These are phyloP conservation scores for Dendrobium chrysotoxum DNA, from an alignment of 106 monocot genomes.

Conservation along the genomic window DNA sequence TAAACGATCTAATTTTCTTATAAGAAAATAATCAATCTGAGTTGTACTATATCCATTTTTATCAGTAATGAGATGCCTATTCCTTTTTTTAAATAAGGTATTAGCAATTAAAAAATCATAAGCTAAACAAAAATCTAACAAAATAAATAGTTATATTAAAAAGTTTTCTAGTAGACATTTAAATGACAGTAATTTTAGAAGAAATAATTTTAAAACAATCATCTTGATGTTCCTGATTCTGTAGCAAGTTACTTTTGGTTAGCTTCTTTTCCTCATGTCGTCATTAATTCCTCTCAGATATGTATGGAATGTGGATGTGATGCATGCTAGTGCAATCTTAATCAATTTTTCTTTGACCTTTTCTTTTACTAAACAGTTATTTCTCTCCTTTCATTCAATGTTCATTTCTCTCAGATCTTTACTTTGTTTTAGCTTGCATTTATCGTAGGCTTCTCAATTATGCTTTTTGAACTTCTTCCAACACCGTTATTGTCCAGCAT, in stretches of 20 bases:
- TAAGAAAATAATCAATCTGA: too few species aligned
- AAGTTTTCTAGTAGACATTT: too few species aligned
- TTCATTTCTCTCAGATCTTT: not conserved
- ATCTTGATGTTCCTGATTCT: not conserved
- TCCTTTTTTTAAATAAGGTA: too few species aligned
- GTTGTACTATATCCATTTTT: too few species aligned
- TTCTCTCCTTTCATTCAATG: not conserved
- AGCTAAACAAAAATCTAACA: too few species aligned
- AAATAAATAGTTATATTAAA: too few species aligned
- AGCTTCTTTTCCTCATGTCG: not conserved
- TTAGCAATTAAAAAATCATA: too few species aligned
- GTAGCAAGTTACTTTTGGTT: not conserved
- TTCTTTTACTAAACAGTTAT: not conserved
- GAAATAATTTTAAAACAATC: too few species aligned
- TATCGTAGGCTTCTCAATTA: not conserved
- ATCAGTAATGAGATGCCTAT: too few species aligned
- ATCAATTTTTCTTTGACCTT: not conserved
- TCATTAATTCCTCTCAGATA: not conserved
- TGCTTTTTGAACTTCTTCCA: not conserved
- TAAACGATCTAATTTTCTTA: too few species aligned
- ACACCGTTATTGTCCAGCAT: not conserved
- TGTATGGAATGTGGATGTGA: not conserved
- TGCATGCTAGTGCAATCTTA: not conserved
- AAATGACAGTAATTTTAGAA: too few species aligned
- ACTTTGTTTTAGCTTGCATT: not conserved